Percentiles rank a stretch among this genome's conserved stretches.
These are phyloP conservation scores for Wickerhamiella vanderwaltii DNA, from an alignment of 805 yeast species.

Conservation along the genomic window DNA sequence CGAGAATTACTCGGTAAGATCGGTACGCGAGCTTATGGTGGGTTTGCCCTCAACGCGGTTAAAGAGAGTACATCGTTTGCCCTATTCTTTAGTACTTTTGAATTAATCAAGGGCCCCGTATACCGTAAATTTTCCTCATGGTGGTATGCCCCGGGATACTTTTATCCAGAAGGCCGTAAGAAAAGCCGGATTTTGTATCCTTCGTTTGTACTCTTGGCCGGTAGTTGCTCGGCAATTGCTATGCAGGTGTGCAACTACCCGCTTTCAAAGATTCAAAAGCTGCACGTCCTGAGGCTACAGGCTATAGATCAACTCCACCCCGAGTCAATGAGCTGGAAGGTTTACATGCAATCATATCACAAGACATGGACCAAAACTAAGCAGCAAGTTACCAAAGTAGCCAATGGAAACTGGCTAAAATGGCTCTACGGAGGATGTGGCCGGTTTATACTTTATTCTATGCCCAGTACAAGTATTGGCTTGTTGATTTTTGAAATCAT, in stretches of 20 bases:
- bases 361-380: slow-evolving; percentile 58
- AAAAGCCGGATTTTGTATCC: slow-evolving; percentile 43
- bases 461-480: slow-evolving; percentile 86
- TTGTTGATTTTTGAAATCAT: slow-evolving; percentile 72
- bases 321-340: slow-evolving; percentile 24
- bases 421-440: slow-evolving; percentile 73
- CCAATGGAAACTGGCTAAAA: slow-evolving; percentile 44
- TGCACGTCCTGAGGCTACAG: slow-evolving; percentile 69
- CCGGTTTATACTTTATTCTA: slow-evolving; percentile 55
- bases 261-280: slow-evolving; percentile 59
- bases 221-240: slow-evolving; percentile 73
- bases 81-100: slow-evolving; percentile 69
- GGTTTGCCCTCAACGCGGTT: slow-evolving; percentile 60
- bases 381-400: slow-evolving; percentile 38
- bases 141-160: slow-evolving; percentile 23
- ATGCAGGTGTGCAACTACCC: slow-evolving; percentile 77
- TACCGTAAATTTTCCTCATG: slow-evolving; percentile 24
- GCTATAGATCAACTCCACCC: slow-evolving; percentile 48
- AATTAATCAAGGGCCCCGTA: slow-evolving; percentile 49
- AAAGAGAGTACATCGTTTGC: slow-evolving; percentile 81
- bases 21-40: slow-evolving; percentile 77
- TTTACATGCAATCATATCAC: slow-evolving; percentile 62
- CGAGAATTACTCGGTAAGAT: slow-evolving; percentile 52
- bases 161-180: slow-evolving; percentile 23
- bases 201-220: slow-evolving; percentile 64